Evolutionary conservation across 2,329 filamentous ascomycete species (phyloP), one percentile per base, ranked within the genome.

Genomic region (Epichloe sp.): DNA sequence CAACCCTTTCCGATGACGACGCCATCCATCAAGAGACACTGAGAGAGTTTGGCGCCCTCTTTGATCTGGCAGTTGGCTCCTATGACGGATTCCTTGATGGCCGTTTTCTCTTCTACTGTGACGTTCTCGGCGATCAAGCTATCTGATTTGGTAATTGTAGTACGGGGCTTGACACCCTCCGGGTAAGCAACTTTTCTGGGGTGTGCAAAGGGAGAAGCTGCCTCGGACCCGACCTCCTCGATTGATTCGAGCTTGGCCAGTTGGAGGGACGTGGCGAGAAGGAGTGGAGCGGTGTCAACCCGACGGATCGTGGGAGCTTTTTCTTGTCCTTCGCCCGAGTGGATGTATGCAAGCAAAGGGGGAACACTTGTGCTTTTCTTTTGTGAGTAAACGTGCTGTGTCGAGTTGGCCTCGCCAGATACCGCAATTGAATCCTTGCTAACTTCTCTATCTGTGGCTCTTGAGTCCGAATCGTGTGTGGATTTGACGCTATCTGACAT

Each of bases 11-110:
- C 90, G 12, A 98, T 77, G 7, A 87, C 82, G 0, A 87, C 90
- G 3, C 88, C 88, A 54, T 97, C 91, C 88, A 97, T 96, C 19
- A 97, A 71, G 46, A 97, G 68, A 66, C 91, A 97, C 56, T 90
- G 80, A n/a, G 82, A 83, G 44, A 98, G 70, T 57, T 90, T 86
- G 34, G 86, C 88, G n/a, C 89, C 88, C 58, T 85, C 82, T 55
- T 83, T 82, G 56, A 98, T 91, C 60, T 86, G 84, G 65, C 88
- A 95, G 59, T 88, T 88, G 4, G 87, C 81, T 3, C 93, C 93
- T 41, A 98, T 80, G 34, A 96, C 88, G 38, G 77, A 85, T 67
- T 95, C 88, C 66, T 95, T 96, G 69, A 98, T 86, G n/a, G 89
- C 85, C 23, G 82, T 84, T 65, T 91, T 91, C 60, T 91, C 87